Evolutionary conservation across 1,284 basidiomycete genomes (phyloP).

Genomic region (Leccinum cinnamomeum): DNA sequence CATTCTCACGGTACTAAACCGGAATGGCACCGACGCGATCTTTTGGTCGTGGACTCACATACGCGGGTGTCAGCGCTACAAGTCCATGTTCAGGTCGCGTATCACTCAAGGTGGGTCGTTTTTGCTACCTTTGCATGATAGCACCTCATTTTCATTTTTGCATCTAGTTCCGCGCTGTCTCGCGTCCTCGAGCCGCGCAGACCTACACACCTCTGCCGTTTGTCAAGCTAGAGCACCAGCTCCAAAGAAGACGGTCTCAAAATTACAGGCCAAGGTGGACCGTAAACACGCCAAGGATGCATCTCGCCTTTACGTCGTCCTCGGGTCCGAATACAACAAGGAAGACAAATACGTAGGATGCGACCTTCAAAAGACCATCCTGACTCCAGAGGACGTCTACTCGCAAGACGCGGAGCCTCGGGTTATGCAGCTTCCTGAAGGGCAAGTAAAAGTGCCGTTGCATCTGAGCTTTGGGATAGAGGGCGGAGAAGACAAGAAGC

Average conservation of each 20-base stretch:
- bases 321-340: slow-evolving; percentile 65
- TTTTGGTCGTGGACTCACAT: background rate
- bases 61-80: background rate
- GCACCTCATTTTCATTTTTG: slow-evolving; percentile 2
- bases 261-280: slow-evolving; percentile 49
- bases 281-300: slow-evolving; percentile 43
- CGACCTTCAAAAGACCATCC: slow-evolving; percentile 61
- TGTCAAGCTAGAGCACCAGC: slow-evolving; percentile 39
- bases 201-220: slow-evolving; percentile 58
- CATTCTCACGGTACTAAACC: slow-evolving; percentile 26
- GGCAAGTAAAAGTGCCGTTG: slow-evolving; percentile 44
- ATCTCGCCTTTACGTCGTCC: slow-evolving; percentile 64
- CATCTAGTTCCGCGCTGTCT: slow-evolving; percentile 42
- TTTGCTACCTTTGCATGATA: background rate
- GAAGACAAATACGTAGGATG: slow-evolving; percentile 63
- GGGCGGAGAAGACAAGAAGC: slow-evolving; percentile 47
- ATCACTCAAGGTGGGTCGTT: slow-evolving; percentile 33
- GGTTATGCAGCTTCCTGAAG: slow-evolving; percentile 26
- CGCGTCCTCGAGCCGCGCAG: slow-evolving; percentile 44
- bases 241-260: slow-evolving; percentile 48
- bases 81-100: slow-evolving; percentile 39
- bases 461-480: slow-evolving; percentile 64
- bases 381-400: slow-evolving; percentile 54
- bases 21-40: background rate
- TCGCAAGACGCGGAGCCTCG: slow-evolving; percentile 16